Base-by-base conservation (phyloP, 2,329 filamentous ascomycete genomes). In the Diaporthe sp. region DNA sequence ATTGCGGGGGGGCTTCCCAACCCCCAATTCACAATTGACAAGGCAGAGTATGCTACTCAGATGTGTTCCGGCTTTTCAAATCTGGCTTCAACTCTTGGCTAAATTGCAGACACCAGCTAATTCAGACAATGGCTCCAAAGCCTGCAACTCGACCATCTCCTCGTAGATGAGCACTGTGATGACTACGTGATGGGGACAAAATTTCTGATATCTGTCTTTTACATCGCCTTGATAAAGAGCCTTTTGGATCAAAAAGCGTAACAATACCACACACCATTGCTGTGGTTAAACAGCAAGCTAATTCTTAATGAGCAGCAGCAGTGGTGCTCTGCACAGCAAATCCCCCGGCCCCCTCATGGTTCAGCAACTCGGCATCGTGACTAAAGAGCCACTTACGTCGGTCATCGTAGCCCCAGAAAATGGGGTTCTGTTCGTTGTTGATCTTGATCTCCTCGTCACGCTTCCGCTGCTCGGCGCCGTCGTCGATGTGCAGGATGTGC, bases 321-420 rank as follows among this genome's bases (percentile, higher is more conserved):
- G 53, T 55, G 53, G 25, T 55, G 17, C 13, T 55, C 58, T 61
- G 58, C 34, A 42, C 10, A 42, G 9, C 22, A 25, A 25, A 61
- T 61, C 37, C 6, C 22, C 22, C 22, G 58, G 34, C 22, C 22
- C 4, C 58, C 31, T 37, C 34, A 42, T 42, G 58, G 37, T 79
- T 78, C 3, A 61, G 58, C 58, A 61, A n/a, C 58, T 61, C 58
- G 37, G 79, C 79, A 62, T 81, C 79, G 37, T 80, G 78, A 37
- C 78, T 75, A 57, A 80, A 80, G 5, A 83, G 80, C 59, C 83
- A 86, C 70, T 85, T 83, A 75, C 83, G 82, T 67, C 80, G 84
- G 22, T 83, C 77, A 3, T 75, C 59, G 22, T 72, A 73, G 17
- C 78, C 79, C 80, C 79, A 80, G 73, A 79, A 81, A 9, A 81